A percentile compares a stretch with the other conserved stretches of the same genome.
These are phyloP conservation scores for Apiospora sp. DNA, from an alignment of 2,329 filamentous ascomycete genomes.

Conservation along the genomic window DNA sequence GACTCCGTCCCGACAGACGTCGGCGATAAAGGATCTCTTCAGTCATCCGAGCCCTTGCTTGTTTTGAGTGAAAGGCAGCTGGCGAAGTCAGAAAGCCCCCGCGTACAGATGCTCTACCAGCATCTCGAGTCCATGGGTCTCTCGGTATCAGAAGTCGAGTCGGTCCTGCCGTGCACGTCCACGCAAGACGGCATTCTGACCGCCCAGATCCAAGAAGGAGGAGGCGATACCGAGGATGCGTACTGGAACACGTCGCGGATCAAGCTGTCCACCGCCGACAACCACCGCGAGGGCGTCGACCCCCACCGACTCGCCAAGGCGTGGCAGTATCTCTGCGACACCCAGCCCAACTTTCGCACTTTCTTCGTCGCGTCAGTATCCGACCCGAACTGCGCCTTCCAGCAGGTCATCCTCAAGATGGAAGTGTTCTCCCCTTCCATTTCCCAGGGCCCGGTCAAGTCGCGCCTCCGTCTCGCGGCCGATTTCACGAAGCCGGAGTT, in stretches of 20 bases:
- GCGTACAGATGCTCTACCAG: background rate
- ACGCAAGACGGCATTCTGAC: background rate
- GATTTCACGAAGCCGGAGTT: too few relatives aligned
- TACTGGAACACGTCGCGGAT: slow-evolving; percentile 1
- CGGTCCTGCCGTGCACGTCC: background rate
- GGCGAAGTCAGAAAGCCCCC: background rate
- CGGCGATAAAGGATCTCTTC: background rate
- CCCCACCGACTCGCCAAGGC: background rate
- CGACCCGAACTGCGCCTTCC: background rate
- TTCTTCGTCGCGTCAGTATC: background rate
- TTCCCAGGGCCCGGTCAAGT: background rate
- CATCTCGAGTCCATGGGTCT: background rate
- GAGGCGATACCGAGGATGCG: background rate
- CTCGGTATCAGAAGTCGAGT: background rate
- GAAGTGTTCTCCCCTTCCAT: background rate
- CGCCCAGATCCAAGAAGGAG: background rate
- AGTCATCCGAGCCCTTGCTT: background rate
- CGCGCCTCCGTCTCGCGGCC: too few relatives aligned
- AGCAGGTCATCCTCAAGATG: slow-evolving; percentile 4
- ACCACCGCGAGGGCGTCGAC: background rate
- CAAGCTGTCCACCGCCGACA: background rate
- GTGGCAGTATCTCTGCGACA: background rate
- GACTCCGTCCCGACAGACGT: background rate
- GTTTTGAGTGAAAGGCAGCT: background rate
- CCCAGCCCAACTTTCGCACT: background rate